Percentiles rank a stretch among this genome's conserved stretches.
Conservation (phyloP, 2,329 filamentous ascomycete species). For the Pestalotiopsis sp. region DNA sequence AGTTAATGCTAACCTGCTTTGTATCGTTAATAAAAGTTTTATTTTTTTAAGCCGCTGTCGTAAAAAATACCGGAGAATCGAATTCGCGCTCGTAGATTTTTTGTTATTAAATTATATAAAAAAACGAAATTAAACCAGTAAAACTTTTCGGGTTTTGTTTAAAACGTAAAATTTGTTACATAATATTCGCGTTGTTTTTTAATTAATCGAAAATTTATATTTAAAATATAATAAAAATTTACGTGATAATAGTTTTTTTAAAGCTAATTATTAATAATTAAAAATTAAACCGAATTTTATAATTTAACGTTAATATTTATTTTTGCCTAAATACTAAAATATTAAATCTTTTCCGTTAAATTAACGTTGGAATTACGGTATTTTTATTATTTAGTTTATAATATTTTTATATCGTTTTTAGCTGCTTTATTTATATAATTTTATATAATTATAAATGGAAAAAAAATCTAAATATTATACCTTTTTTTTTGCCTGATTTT, state of each 20-base stretch:
- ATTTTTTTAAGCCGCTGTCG: background rate
- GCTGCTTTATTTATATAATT: constrained; percentile 27
- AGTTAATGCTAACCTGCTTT: background rate
- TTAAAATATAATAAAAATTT: background rate
- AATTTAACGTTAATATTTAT: constrained; percentile 19
- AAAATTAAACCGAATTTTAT: background rate
- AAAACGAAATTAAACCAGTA: constrained; percentile 23
- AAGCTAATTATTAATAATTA: constrained; percentile 25
- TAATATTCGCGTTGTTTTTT: background rate
- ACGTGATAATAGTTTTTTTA: constrained; percentile 27
- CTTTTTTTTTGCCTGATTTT: constrained; percentile 13
- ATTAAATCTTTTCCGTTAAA: constrained; percentile 7
- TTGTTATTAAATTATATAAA: constrained; percentile 25
- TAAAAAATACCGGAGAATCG: background rate
- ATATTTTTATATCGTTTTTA: constrained; percentile 29
- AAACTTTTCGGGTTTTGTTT: constrained; percentile 1
- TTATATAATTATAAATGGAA: constrained; percentile 28
- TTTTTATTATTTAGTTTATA: constrained; percentile 29
- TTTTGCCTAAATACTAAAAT: constrained; percentile 35
- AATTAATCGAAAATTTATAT: background rate
- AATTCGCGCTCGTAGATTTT: constrained; percentile 18
- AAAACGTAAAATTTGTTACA: constrained; percentile 21
- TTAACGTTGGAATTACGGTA: constrained; percentile 28
- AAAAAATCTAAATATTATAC: constrained; percentile 30
- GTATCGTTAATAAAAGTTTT: background rate